Percentiles rank a stretch among this genome's conserved stretches.
Conservation (phyloP, 371 early-diverging fungal species). For the Mucor velutinosus region DNA sequence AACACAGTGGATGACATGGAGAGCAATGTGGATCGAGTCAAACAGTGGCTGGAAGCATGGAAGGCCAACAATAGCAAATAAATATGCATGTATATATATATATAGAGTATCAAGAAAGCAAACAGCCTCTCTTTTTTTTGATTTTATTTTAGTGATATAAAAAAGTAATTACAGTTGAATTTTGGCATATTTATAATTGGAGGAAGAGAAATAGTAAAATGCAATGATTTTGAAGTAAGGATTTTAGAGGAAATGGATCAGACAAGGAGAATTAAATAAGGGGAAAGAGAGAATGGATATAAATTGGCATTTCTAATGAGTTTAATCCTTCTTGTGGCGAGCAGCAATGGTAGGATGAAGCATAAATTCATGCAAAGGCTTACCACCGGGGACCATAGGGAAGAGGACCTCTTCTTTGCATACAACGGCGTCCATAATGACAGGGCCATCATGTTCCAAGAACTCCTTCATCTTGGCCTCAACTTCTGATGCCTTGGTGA, state of each 20-base stretch:
- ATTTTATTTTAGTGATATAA: background rate
- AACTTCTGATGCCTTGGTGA: slow-evolving; percentile 80
- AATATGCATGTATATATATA: slow-evolving; percentile 1
- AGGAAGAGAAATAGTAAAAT: background rate
- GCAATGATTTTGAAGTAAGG: background rate
- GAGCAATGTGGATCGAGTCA: slow-evolving; percentile 76
- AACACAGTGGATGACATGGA: slow-evolving; percentile 90
- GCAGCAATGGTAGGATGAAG: slow-evolving; percentile 50
- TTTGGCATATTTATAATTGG: background rate
- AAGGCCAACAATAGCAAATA: slow-evolving; percentile 40
- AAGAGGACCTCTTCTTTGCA: slow-evolving; percentile 91
- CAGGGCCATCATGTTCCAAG: slow-evolving; percentile 83
- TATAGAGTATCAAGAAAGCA: background rate
- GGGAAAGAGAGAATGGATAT: slow-evolving; percentile 4
- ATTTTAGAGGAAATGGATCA: background rate
- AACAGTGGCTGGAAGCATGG: slow-evolving; percentile 68
- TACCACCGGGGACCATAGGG: slow-evolving; percentile 98
- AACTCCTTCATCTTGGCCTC: slow-evolving; percentile 90
- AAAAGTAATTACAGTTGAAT: slow-evolving; percentile 3
- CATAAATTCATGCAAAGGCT: slow-evolving; percentile 85
- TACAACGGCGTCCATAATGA: slow-evolving; percentile 89
- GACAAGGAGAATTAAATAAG: background rate
- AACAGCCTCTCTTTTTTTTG: background rate
- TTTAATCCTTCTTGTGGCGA: slow-evolving; percentile 22
- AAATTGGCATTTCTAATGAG: background rate